Base-by-base conservation (phyloP, 352 stramenopile genomes). In the Phytophthora chlamydospora region DNA sequence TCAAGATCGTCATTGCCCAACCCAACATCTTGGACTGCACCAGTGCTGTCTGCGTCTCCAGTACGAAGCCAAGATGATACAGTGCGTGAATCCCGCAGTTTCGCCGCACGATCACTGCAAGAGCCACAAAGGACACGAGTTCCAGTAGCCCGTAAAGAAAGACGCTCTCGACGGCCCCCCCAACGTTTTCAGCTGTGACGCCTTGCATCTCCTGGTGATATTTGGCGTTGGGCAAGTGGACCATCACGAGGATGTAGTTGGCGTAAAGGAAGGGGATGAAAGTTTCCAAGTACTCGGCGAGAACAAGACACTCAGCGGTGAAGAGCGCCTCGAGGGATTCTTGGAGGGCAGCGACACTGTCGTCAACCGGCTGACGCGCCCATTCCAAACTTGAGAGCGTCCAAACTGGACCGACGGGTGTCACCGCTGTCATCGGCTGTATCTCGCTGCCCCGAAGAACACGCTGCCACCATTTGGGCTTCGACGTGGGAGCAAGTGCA, bases 221-320 rank as follows among this genome's bases (percentile, higher is more conserved):
- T 13, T 42, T 2, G 8, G 40, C 44, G 39, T 65, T 72, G 1
- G 62, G 58, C 17, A 68, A 36, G 5, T 51, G 24, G 6, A 60
- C 19, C 56, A 71, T 50, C 2, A 61, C 35, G 8, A 51, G 1
- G 27, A 40, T 57, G 13, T 27, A 71, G 3, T 31, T 52, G 7
- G 21, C 58, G 50, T 72, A 76, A 6, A 69, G 52, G 8, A 68
- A 29, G 0, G 67, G 67, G 34, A 76, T 60, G 44, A 76, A 36
- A 0, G 48, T 59, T 39, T 76, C 67, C 32, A 55, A 32, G 40
- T 69, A 76, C 53, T 76, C 67, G 6, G 66, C 34, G 0, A 76
- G 58, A 12, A 65, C 47, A 17, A 66, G 39, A 54, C 66, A 76
- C 45, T 76, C 67, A 21, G 44, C 53, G 6, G 60, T 55, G 48